These are phyloP conservation scores for Zostera marina DNA, from an alignment of 116 monocot species.

Conservation along the genomic window DNA sequence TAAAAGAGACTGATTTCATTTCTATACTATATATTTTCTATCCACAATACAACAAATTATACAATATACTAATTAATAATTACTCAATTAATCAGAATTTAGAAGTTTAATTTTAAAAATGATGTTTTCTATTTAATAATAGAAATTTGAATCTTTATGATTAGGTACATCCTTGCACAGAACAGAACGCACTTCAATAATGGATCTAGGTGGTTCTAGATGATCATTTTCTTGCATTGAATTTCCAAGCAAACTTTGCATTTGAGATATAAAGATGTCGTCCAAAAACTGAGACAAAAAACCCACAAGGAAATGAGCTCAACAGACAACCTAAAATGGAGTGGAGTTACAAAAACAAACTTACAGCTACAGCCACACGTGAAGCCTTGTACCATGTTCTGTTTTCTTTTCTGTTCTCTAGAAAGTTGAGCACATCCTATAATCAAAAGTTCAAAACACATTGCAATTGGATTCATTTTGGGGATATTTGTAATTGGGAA, in stretches of 20 bases:
- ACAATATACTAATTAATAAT: too few relatives aligned
- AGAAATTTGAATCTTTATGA: conserved; percentile 63
- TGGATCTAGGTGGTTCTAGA: conserved; percentile 69
- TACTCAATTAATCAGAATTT: too few relatives aligned
- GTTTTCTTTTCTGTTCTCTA: conserved; percentile 88
- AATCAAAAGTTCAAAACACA: conserved; percentile 1
- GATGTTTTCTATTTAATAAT: conserved; percentile 26
- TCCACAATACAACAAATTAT: too few relatives aligned
- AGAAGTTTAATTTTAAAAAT: too few relatives aligned
- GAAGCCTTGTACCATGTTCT: conserved; percentile 76
- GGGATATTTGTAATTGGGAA: too few relatives aligned
- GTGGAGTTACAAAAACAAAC: conserved; percentile 5
- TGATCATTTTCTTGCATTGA: conserved; percentile 54
- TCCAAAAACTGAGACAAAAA: conserved; percentile 51
- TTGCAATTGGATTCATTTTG: too few relatives aligned
- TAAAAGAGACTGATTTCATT: too few relatives aligned
- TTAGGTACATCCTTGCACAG: conserved; percentile 75
- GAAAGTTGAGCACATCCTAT: conserved; percentile 83
- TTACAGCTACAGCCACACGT: conserved; percentile 65
- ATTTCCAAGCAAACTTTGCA: conserved; percentile 93
- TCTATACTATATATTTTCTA: too few relatives aligned
- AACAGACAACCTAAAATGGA: neutral
- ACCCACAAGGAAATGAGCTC: neutral
- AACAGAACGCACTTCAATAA: conserved; percentile 85
- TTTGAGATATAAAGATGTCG: conserved; percentile 91